Conservation (phyloP, 2,329 filamentous ascomycete genomes). For the Arthrobotrys iridis region DNA sequence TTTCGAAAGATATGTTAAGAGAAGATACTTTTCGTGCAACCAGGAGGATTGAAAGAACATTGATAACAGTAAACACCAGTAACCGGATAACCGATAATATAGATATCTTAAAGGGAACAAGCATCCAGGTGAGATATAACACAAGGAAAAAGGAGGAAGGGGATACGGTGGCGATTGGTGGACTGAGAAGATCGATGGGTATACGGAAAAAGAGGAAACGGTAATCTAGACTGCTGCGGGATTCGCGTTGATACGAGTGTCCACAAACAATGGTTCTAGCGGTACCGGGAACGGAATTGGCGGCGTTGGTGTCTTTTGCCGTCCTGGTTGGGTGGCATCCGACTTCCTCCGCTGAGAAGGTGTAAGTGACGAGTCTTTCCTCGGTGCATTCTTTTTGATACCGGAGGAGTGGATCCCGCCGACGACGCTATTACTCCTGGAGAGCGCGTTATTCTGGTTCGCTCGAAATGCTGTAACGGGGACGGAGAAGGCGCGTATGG, state of each 20-base stretch:
- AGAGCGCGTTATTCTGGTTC: conserved; percentile 48
- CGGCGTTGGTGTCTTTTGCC: conserved; percentile 23
- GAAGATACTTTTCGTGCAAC: conserved; percentile 23
- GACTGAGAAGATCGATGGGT: background rate
- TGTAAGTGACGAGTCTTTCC: conserved; percentile 51
- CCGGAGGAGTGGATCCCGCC: conserved; percentile 39
- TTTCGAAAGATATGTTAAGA: conserved; percentile 21
- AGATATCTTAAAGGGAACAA: conserved; percentile 48
- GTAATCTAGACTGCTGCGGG: conserved; percentile 29
- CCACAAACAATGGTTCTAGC: conserved; percentile 44
- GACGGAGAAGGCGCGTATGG: conserved; percentile 45
- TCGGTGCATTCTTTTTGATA: conserved; percentile 47
- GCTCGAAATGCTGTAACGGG: conserved; percentile 51
- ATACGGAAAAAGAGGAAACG: background rate
- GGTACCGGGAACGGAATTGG: conserved; percentile 37
- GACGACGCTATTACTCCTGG: conserved; percentile 43
- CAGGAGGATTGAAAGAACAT: conserved; percentile 1
- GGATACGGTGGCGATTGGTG: background rate
- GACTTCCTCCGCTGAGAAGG: conserved; percentile 52
- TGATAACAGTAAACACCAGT: conserved; percentile 32
- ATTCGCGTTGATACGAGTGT: conserved; percentile 31
- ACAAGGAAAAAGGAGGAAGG: background rate
- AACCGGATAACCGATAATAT: conserved; percentile 7
- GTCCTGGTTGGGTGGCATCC: conserved; percentile 41
- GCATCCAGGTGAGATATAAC: conserved; percentile 14